Evolutionary conservation across 139 green algal species (phyloP).

Genomic region (Auxenochlorella pyrenoidosa): DNA sequence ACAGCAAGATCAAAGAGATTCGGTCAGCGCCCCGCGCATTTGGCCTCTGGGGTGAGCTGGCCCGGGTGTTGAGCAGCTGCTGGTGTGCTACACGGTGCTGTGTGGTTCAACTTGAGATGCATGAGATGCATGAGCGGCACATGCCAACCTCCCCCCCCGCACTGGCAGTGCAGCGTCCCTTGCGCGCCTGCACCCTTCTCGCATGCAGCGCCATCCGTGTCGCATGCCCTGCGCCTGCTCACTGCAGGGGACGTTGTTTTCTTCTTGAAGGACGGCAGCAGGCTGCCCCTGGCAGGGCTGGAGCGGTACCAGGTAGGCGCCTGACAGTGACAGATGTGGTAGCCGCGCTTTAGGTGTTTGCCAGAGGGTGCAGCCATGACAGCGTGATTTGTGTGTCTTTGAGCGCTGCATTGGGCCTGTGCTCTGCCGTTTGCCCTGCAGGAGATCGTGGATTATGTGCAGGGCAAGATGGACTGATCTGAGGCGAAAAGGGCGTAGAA

Average conservation of each 20-base stretch:
- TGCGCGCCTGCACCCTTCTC: too few relatives aligned
- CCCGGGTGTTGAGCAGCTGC: too few relatives aligned
- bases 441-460: conserved; percentile 27
- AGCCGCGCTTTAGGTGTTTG: background rate
- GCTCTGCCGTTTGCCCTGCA: background rate
- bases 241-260: conserved; percentile 57
- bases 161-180: too few relatives aligned
- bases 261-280: conserved; percentile 65
- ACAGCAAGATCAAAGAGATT: conserved; percentile 69
- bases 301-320: conserved; percentile 33
- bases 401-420: background rate
- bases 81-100: too few relatives aligned
- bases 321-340: background rate
- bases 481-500: too few relatives aligned
- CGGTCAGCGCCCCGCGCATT: conserved; percentile 61
- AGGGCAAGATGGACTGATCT: background rate
- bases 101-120: too few relatives aligned
- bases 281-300: conserved; percentile 65
- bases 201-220: background rate
- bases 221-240: background rate
- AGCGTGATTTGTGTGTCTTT: background rate
- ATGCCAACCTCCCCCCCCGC: too few relatives aligned
- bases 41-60: conserved; percentile 59
- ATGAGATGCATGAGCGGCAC: background rate
- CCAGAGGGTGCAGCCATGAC: background rate